phyloP scores from a whole-genome alignment of 495 filamentous ascomycete genomes.

The Lasiosphaeria ovina region DNA sequence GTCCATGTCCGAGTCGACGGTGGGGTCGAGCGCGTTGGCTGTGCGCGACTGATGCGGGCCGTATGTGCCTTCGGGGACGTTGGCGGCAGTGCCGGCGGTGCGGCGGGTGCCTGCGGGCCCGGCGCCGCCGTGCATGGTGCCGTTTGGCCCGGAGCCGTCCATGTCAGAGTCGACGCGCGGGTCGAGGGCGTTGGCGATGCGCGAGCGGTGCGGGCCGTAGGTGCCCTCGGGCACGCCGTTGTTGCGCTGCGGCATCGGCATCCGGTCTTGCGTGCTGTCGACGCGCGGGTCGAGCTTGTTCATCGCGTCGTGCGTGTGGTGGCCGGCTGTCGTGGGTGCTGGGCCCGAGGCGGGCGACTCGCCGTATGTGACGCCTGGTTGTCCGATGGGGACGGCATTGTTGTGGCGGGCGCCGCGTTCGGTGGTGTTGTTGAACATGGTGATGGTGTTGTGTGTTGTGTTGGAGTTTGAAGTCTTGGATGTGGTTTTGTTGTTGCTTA shows the following conservation, averaged over 20 bases:
- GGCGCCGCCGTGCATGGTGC: slow-evolving; percentile 3
- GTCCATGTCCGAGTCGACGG: slow-evolving; percentile 42
- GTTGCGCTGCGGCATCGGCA: slow-evolving; percentile 15
- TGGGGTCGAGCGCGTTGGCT: slow-evolving; percentile 48
- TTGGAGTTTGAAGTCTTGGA: background rate
- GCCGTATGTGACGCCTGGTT: slow-evolving; percentile 20
- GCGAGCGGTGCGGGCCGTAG: slow-evolving; percentile 37
- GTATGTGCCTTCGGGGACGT: slow-evolving; percentile 34
- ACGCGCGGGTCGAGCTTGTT: slow-evolving; percentile 66
- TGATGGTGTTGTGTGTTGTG: slow-evolving; percentile 6
- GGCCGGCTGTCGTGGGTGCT: slow-evolving; percentile 38
- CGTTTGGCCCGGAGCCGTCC: slow-evolving; percentile 2
- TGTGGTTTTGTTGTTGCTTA: slow-evolving; percentile 6
- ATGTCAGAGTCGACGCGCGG: slow-evolving; percentile 48
- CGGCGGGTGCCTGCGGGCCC: background rate
- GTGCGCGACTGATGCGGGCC: slow-evolving; percentile 35
- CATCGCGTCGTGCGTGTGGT: slow-evolving; percentile 57
- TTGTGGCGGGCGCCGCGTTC: slow-evolving; percentile 13
- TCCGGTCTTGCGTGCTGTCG: slow-evolving; percentile 51
- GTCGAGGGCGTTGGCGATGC: slow-evolving; percentile 44
- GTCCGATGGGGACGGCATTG: background rate
- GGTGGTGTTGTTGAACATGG: slow-evolving; percentile 6
- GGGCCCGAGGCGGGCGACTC: slow-evolving; percentile 28
- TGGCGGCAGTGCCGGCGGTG: background rate
- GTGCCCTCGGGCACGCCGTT: slow-evolving; percentile 31